Conservation (phyloP, 1,139 yeast genomes). For the Casaregolazyma suthepensis region DNA sequence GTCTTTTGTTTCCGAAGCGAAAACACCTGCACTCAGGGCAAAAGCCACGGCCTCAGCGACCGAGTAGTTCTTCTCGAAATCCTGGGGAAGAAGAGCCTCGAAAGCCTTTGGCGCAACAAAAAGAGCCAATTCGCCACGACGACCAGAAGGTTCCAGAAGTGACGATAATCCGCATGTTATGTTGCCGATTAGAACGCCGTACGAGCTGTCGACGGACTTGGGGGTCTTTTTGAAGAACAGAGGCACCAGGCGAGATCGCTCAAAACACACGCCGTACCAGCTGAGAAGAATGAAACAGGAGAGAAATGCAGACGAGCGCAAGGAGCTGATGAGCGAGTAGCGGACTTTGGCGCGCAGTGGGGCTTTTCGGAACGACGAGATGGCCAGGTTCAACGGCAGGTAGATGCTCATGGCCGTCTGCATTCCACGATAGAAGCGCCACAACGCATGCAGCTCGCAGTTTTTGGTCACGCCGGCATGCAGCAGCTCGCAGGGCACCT, state of each 20-base stretch:
- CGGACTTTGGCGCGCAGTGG: constrained; percentile 6
- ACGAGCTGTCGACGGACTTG: constrained; percentile 33
- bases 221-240: constrained; percentile 25
- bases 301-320: constrained; percentile 37
- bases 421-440: constrained; percentile 36
- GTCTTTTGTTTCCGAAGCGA: constrained; percentile 19
- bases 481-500: constrained; percentile 37
- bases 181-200: constrained; percentile 36
- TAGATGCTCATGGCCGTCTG: constrained; percentile 32
- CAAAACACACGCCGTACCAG: constrained; percentile 40
- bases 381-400: constrained; percentile 22
- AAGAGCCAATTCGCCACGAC: constrained; percentile 40
- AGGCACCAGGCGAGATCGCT: constrained; percentile 35
- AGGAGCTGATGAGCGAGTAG: constrained; percentile 16
- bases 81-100: constrained; percentile 32
- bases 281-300: constrained; percentile 35
- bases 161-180: constrained; percentile 37
- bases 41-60: constrained; percentile 29
- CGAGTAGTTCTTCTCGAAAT: constrained; percentile 23
- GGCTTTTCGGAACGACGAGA: constrained; percentile 9
- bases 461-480: constrained; percentile 34
- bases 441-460: constrained; percentile 37
- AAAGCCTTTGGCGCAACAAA: constrained; percentile 40
- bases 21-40: constrained; percentile 34
- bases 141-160: constrained; percentile 33